These are phyloP conservation scores for Exutisphaerella laricina DNA, from an alignment of 2,329 filamentous ascomycete genomes.

Conservation along the genomic window DNA sequence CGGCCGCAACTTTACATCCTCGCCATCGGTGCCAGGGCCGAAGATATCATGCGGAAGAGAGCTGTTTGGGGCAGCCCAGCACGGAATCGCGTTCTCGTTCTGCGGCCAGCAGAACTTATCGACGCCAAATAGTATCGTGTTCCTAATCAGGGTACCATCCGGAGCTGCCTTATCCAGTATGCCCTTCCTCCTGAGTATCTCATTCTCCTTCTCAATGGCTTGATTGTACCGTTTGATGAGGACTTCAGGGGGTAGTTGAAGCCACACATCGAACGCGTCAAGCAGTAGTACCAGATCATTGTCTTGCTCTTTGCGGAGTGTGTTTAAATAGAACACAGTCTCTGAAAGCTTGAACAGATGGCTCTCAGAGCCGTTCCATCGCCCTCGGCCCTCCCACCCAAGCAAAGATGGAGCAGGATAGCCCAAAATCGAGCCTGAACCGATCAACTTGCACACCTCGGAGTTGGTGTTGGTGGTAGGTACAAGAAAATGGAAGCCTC, in stretches of 20 bases:
- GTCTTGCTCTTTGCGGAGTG: conserved; percentile 10
- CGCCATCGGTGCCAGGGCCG: conserved; percentile 7
- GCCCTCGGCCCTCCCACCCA: conserved; percentile 7
- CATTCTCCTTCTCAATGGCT: conserved; percentile 49
- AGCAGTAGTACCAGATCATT: conserved; percentile 59
- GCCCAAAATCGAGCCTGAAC: conserved; percentile 6
- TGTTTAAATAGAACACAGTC: conserved; percentile 15
- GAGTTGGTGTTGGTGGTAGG: conserved; percentile 2
- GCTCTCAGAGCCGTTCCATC: conserved; percentile 10
- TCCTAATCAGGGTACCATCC: conserved; percentile 7
- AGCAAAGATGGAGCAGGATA: conserved; percentile 5
- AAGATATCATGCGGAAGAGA: conserved; percentile 10
- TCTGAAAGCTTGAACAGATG: conserved; percentile 18
- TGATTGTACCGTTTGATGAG: conserved; percentile 57
- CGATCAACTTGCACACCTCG: conserved; percentile 10
- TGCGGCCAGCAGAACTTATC: conserved; percentile 28
- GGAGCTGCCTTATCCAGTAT: conserved; percentile 3
- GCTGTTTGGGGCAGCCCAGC: conserved; percentile 6
- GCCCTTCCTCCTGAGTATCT: conserved; percentile 26
- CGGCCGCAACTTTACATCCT: conserved; percentile 4
- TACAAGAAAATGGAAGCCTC: no score
- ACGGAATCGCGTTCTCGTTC: conserved; percentile 10
- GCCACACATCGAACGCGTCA: conserved; percentile 59
- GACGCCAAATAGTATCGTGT: conserved; percentile 25
- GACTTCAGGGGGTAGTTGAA: conserved; percentile 59